Percentiles rank a stretch among this genome's conserved stretches.
Evolutionary conservation across 2,329 filamentous ascomycete genomes (phyloP).

Genomic region (Trichoderma sp.): DNA sequence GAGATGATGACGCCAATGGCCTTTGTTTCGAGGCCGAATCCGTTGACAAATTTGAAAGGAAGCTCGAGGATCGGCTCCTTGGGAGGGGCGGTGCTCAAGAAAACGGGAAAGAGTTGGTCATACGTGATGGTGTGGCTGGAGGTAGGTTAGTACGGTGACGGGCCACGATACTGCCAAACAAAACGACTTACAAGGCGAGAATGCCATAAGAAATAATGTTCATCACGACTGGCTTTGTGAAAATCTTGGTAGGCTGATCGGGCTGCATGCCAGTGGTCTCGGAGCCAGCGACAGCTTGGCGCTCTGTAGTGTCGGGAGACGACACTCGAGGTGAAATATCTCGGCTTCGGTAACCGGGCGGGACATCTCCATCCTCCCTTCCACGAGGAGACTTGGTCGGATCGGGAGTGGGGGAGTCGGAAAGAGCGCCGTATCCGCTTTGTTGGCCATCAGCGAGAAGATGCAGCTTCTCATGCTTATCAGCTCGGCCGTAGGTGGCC

Average conservation of each 20-base stretch:
- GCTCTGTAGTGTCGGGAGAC: constrained; percentile 32
- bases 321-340: constrained; percentile 55
- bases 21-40: constrained; percentile 80
- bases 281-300: constrained; percentile 4
- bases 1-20: constrained; percentile 87
- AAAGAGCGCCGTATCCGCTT: constrained; percentile 60
- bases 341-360: constrained; percentile 65
- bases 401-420: neutral
- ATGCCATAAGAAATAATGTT: constrained; percentile 91
- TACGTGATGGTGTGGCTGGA: constrained; percentile 95
- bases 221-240: constrained; percentile 81
- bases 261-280: neutral
- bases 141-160: constrained; percentile 23
- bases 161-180: neutral
- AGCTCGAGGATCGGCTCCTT: constrained; percentile 57
- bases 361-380: constrained; percentile 47
- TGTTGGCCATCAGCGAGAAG: constrained; percentile 63
- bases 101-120: constrained; percentile 89
- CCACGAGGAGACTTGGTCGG: neutral
- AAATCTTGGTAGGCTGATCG: constrained; percentile 54
- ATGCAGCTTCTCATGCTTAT: constrained; percentile 59
- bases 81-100: constrained; percentile 70
- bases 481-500: constrained; percentile 37
- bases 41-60: constrained; percentile 87
- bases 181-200: constrained; percentile 76